These are phyloP conservation scores for Globisporangium iwayamae DNA, from an alignment of 352 stramenopile genomes.

Conservation along the genomic window DNA sequence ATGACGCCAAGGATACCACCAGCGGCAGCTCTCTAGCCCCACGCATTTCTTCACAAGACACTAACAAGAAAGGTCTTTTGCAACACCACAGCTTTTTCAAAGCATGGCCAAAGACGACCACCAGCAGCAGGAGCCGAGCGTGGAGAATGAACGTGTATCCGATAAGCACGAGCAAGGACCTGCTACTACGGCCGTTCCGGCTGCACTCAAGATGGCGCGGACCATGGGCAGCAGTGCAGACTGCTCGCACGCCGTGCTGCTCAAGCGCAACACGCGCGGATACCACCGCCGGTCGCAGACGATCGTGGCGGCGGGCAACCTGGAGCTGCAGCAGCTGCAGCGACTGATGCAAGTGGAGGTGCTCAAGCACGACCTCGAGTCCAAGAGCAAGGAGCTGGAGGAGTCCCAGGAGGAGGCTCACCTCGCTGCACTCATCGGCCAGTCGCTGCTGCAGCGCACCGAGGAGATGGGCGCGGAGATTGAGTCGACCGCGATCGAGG, in stretches of 20 bases:
- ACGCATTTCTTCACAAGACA: not conserved
- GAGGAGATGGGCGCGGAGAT: conserved; percentile 46
- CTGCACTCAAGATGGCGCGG: not conserved
- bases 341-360: conserved; percentile 37
- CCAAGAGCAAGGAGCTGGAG: conserved; percentile 42
- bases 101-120: not conserved
- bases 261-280: conserved; percentile 9
- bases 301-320: conserved; percentile 27
- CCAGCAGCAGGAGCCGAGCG: not conserved
- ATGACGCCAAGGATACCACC: not conserved
- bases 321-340: conserved; percentile 37
- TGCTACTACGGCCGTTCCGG: not conserved
- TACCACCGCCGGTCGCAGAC: conserved; percentile 34
- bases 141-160: not conserved
- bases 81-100: not conserved
- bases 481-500: conserved; percentile 23
- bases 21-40: not conserved
- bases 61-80: not conserved
- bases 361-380: conserved; percentile 46
- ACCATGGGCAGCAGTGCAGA: not conserved
- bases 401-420: conserved; percentile 47
- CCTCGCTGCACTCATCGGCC: conserved; percentile 42
- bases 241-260: not conserved
- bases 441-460: conserved; percentile 44
- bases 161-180: not conserved